Conservation (phyloP, 208 protist species). For the Trypanosoma cruzi region DNA sequence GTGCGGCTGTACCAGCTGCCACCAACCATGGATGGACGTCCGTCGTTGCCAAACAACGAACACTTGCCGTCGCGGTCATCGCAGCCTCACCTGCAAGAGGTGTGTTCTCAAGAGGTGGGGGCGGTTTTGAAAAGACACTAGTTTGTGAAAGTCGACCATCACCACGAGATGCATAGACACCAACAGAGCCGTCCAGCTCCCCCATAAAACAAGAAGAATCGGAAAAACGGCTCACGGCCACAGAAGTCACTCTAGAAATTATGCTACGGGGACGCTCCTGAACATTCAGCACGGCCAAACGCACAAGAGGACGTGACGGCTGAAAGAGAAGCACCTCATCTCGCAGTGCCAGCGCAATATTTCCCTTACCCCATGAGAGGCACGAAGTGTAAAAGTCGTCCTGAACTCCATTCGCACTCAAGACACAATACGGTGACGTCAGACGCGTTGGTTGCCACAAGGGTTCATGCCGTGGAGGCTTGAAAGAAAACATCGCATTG, state of each 20-base stretch:
- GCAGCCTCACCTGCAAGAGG: conserved; percentile 2
- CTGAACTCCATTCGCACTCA: conserved; percentile 64
- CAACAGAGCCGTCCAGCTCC: conserved; percentile 49
- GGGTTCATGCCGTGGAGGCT: conserved; percentile 4
- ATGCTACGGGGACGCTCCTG: conserved; percentile 12
- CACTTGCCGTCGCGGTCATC: conserved; percentile 33
- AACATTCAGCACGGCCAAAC: conserved; percentile 31
- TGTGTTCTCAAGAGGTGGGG: conserved; percentile 33
- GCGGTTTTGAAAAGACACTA: conserved; percentile 54
- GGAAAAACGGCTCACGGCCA: conserved; percentile 52
- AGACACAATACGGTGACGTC: conserved; percentile 76
- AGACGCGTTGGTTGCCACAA: conserved; percentile 68
- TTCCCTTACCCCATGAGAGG: conserved; percentile 71
- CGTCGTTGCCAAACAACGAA: conserved; percentile 55
- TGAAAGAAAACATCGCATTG: background rate
- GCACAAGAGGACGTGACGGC: conserved; percentile 46
- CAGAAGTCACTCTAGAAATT: conserved; percentile 26
- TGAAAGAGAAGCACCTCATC: conserved; percentile 76
- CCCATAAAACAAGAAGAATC: conserved; percentile 70
- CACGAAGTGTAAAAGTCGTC: conserved; percentile 83
- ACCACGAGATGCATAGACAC: conserved; percentile 41
- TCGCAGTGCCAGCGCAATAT: conserved; percentile 62
- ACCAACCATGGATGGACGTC: conserved; percentile 53
- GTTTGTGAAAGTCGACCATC: conserved; percentile 43
- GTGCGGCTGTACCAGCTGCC: conserved; percentile 50